These are phyloP conservation scores for Saccharomycodes ludwigii DNA, from an alignment of 805 yeast genomes.

Conservation along the genomic window DNA sequence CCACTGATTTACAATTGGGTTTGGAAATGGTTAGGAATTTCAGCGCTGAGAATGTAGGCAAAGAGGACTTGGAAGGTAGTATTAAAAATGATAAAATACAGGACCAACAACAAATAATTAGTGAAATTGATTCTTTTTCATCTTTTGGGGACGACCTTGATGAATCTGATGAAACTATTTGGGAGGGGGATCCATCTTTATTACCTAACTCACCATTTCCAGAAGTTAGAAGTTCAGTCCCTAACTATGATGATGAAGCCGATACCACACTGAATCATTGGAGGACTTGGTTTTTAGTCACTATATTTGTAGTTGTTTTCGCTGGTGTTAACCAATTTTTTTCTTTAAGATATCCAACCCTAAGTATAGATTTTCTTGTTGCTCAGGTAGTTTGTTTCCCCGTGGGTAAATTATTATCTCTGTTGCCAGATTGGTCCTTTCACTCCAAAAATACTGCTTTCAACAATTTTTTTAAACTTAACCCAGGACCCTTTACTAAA, in stretches of 20 bases:
- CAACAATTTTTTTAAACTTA: constrained; percentile 29
- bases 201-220: constrained; percentile 28
- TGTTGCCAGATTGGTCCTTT: constrained; percentile 31
- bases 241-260: constrained; percentile 41
- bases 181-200: constrained; percentile 16
- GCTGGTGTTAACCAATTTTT: constrained; percentile 47
- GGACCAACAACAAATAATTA: too few species aligned
- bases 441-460: constrained; percentile 18
- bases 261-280: constrained; percentile 38
- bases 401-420: constrained; percentile 32
- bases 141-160: too few species aligned
- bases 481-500: constrained; percentile 41
- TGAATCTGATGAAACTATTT: constrained; percentile 8
- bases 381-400: constrained; percentile 45
- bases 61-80: too few species aligned
- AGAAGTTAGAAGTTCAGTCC: constrained; percentile 47
- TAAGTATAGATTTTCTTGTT: constrained; percentile 37
- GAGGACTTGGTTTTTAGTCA: constrained; percentile 42
- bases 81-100: too few species aligned
- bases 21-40: too few species aligned
- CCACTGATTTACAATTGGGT: too few species aligned
- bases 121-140: too few species aligned
- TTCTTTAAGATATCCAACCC: constrained; percentile 38
- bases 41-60: too few species aligned
- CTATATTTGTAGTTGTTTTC: constrained; percentile 39